Evolutionary conservation across 495 filamentous ascomycete genomes (phyloP).

Genomic region (Neurospora pannonica): DNA sequence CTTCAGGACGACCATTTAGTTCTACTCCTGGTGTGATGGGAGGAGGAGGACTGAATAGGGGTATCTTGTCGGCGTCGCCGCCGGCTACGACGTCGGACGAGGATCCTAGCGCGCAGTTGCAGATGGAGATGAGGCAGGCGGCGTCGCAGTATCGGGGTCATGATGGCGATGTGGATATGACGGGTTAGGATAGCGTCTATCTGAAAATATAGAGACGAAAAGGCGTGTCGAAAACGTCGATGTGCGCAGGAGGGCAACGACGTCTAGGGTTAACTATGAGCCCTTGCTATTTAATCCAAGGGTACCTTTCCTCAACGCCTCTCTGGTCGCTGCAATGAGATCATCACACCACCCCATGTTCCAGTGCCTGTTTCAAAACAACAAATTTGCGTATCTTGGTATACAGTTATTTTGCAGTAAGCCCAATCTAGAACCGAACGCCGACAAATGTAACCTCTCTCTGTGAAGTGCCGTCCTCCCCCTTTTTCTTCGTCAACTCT

Average conservation of each 20-base stretch:
- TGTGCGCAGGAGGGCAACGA: not conserved
- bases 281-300: not conserved
- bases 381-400: not conserved
- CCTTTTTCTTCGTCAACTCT: not conserved
- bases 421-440: not conserved
- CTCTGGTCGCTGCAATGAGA: not conserved
- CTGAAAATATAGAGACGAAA: not conserved
- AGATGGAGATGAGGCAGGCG: conserved; percentile 38
- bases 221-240: not conserved
- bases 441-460: not conserved
- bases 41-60: too few species aligned
- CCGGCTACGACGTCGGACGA: conserved; percentile 9
- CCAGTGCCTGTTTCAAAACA: not conserved
- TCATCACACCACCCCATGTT: not conserved
- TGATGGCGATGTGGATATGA: conserved; percentile 52
- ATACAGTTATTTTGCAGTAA: not conserved
- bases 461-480: not conserved
- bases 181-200: conserved; percentile 23
- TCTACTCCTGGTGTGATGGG: conserved; percentile 4
- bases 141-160: conserved; percentile 3
- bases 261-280: not conserved
- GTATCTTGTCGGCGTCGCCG: not conserved
- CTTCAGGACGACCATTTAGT: not conserved
- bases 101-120: conserved; percentile 36
- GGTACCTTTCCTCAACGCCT: not conserved